phyloP scores from a whole-genome alignment of 495 filamentous ascomycete genomes.

The Aspergillus ostianus region DNA sequence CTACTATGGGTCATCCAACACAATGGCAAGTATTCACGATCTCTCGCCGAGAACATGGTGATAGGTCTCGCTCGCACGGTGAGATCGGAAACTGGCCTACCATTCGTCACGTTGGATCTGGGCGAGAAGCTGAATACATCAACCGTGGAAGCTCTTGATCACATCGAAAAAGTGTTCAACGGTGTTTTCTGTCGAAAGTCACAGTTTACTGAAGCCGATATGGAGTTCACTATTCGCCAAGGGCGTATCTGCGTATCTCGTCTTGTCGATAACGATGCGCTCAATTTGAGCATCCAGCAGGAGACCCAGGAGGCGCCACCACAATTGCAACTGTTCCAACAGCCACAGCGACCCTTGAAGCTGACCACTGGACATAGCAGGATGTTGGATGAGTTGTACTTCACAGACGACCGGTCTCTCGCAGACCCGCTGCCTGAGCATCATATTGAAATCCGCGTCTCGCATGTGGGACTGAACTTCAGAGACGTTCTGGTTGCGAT shows the following conservation, averaged over 20 bases:
- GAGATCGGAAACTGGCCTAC: conserved; percentile 30
- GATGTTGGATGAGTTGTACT: conserved; percentile 34
- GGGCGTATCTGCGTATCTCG: conserved; percentile 30
- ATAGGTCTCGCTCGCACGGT: conserved; percentile 34
- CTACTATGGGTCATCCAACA: conserved; percentile 30
- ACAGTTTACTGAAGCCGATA: conserved; percentile 20
- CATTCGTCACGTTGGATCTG: conserved; percentile 30
- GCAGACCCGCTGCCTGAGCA: conserved; percentile 19
- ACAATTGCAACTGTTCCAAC: conserved; percentile 26
- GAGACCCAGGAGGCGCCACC: conserved; percentile 24
- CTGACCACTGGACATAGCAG: conserved; percentile 25
- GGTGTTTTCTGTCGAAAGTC: conserved; percentile 24
- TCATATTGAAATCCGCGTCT: conserved; percentile 31
- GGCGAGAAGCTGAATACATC: conserved; percentile 21
- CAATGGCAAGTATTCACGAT: conserved; percentile 13
- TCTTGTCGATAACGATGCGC: conserved; percentile 24
- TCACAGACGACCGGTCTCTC: conserved; percentile 28
- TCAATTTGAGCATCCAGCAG: conserved; percentile 28
- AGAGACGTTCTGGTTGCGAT: conserved; percentile 37
- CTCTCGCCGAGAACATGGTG: conserved; percentile 26
- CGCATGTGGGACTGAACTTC: conserved; percentile 38
- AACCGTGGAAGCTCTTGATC: conserved; percentile 11
- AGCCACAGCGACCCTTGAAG: conserved; percentile 27
- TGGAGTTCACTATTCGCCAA: conserved; percentile 30
- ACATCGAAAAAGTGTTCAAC: conserved; percentile 30